Conservation (phyloP, 2,329 filamentous ascomycete species). For the Gliomastix tumulicola region DNA sequence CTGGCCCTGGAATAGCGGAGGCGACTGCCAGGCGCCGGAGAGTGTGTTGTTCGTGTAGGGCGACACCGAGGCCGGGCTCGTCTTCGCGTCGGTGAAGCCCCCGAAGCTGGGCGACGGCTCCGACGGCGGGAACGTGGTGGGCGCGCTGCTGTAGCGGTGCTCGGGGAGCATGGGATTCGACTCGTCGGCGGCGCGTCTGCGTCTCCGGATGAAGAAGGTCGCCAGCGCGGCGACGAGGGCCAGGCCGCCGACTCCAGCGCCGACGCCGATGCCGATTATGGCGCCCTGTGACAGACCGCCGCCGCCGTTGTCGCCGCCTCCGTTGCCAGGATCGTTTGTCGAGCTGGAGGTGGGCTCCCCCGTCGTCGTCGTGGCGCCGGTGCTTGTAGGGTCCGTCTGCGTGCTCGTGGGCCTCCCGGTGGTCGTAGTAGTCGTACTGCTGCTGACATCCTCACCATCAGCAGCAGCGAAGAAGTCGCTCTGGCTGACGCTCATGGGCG, state of each 20-base stretch:
- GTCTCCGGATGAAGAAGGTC: slow-evolving; percentile 18
- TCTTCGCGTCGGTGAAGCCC: background rate
- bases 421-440: slow-evolving; percentile 8
- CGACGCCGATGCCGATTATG: slow-evolving; percentile 24
- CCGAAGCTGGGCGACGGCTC: slow-evolving; percentile 1
- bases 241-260: slow-evolving; percentile 15
- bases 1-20: background rate
- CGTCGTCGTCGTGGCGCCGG: background rate
- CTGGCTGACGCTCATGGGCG: slow-evolving; percentile 27
- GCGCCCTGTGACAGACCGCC: slow-evolving; percentile 16
- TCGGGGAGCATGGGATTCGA: slow-evolving; percentile 19
- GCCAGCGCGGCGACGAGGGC: slow-evolving; percentile 13
- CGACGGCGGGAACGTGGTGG: slow-evolving; percentile 9
- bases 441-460: slow-evolving; percentile 6
- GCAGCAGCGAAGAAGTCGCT: slow-evolving; percentile 28
- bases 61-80: background rate
- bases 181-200: slow-evolving; percentile 16
- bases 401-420: slow-evolving; percentile 7
- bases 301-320: background rate
- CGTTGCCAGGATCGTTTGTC: background rate
- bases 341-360: background rate
- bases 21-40: background rate
- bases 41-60: background rate
- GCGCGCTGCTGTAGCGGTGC: slow-evolving; percentile 7
- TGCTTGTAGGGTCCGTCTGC: background rate